phyloP scores from a whole-genome alignment of 176 grass and related monocot species.

The Carex parvula region DNA sequence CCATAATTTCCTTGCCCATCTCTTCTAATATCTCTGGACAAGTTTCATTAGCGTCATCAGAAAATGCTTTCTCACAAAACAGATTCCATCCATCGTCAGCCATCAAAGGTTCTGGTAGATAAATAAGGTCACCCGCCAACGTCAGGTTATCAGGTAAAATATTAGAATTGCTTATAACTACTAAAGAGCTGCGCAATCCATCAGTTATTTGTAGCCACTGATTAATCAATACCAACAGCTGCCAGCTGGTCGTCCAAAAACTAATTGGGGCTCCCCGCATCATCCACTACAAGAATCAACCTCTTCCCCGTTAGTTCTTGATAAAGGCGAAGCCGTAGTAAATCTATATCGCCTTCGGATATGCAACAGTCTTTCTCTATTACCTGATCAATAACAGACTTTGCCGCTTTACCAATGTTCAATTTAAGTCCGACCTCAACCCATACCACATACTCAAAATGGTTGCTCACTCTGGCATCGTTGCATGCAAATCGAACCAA shows the following conservation, averaged over 20 bases:
- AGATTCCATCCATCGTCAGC: neutral
- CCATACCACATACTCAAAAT: neutral
- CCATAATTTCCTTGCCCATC: neutral
- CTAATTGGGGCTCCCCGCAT: too few relatives aligned
- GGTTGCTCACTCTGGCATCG: neutral
- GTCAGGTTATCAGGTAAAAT: too few relatives aligned
- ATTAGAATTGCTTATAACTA: too few relatives aligned
- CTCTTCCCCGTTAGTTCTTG: neutral
- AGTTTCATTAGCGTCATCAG: neutral
- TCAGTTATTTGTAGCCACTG: too few relatives aligned
- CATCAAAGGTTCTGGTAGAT: too few relatives aligned
- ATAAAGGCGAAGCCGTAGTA: neutral
- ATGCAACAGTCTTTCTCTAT: conserved; percentile 5
- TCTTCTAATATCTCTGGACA: neutral
- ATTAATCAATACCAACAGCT: too few relatives aligned
- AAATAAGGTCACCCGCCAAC: too few relatives aligned
- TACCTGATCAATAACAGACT: neutral
- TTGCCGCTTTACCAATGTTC: neutral
- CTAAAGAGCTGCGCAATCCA: too few relatives aligned
- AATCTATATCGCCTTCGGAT: neutral
- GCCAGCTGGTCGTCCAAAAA: too few relatives aligned
- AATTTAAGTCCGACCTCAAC: neutral
- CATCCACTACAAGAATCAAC: neutral
- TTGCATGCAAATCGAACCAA: neutral
- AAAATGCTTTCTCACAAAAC: neutral